phyloP scores from a whole-genome alignment of 2,329 filamentous ascomycete genomes.

The Fusarium tricinctum region DNA sequence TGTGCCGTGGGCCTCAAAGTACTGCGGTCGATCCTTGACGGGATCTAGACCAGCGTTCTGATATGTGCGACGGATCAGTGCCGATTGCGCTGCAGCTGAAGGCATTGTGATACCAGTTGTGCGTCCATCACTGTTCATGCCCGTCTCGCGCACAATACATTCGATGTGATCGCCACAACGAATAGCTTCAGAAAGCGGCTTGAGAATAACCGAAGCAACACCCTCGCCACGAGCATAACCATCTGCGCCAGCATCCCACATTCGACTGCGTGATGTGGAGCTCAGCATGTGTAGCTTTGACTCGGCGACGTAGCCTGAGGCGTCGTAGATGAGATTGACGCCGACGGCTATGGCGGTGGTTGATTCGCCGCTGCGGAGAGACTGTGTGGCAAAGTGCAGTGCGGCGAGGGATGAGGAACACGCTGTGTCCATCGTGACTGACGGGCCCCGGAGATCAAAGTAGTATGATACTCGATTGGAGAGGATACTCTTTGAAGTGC shows the following conservation, averaged over 20 bases:
- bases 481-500: conserved; percentile 8
- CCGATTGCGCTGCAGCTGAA: not conserved
- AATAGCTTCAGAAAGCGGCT: conserved; percentile 20
- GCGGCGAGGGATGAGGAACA: conserved; percentile 5
- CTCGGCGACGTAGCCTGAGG: conserved; percentile 37
- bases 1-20: conserved; percentile 15
- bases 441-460: conserved; percentile 8
- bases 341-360: not conserved
- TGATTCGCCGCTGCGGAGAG: conserved; percentile 6
- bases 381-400: conserved; percentile 5
- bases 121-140: conserved; percentile 5
- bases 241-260: conserved; percentile 28
- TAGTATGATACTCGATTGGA: conserved; percentile 10
- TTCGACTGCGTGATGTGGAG: conserved; percentile 18
- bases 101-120: conserved; percentile 16
- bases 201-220: conserved; percentile 21
- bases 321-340: conserved; percentile 46
- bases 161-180: conserved; percentile 65
- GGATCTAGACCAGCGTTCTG: conserved; percentile 4
- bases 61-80: conserved; percentile 13
- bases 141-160: conserved; percentile 9
- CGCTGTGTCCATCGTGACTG: conserved; percentile 4
- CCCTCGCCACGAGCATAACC: conserved; percentile 32
- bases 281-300: conserved; percentile 61
- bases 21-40: conserved; percentile 7